phyloP scores from a whole-genome alignment of 306 rosid genomes.

The Neltuma alba region DNA sequence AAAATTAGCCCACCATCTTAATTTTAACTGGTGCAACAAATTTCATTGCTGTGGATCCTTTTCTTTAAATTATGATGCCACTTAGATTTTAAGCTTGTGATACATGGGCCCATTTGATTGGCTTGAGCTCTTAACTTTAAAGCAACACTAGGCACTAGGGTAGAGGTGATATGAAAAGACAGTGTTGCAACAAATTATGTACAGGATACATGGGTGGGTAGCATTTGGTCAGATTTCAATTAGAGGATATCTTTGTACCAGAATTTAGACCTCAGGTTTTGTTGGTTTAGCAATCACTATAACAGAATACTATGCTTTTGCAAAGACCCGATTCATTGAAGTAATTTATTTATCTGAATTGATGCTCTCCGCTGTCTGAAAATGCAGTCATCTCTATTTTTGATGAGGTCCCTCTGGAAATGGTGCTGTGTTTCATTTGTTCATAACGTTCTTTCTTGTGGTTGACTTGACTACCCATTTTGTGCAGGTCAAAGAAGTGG shows the following conservation, averaged over 20 bases:
- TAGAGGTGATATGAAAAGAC: not conserved
- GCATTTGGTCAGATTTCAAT: not conserved
- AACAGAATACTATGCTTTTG: not conserved
- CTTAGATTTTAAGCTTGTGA: not conserved
- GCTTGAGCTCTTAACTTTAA: not conserved
- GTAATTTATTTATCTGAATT: not conserved
- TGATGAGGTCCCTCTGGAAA: not conserved
- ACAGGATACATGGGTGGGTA: not conserved
- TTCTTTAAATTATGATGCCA: not conserved
- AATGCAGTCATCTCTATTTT: not conserved
- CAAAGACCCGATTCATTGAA: not conserved
- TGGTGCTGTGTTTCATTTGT: not conserved
- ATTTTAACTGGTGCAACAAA: not conserved
- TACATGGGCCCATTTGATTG: not conserved
- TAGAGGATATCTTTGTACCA: not conserved
- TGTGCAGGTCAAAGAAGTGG: constrained; percentile 89
- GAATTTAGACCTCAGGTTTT: not conserved
- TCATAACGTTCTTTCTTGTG: not conserved
- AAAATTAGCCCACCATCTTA: not conserved
- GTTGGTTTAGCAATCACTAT: not conserved
- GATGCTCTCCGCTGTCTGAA: not conserved
- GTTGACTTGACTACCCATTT: constrained; percentile 31
- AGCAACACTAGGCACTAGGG: not conserved
- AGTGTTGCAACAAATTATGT: not conserved
- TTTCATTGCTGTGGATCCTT: not conserved